phyloP scores from a whole-genome alignment of 2,329 filamentous ascomycete genomes.

The Ophiostoma sp. region DNA sequence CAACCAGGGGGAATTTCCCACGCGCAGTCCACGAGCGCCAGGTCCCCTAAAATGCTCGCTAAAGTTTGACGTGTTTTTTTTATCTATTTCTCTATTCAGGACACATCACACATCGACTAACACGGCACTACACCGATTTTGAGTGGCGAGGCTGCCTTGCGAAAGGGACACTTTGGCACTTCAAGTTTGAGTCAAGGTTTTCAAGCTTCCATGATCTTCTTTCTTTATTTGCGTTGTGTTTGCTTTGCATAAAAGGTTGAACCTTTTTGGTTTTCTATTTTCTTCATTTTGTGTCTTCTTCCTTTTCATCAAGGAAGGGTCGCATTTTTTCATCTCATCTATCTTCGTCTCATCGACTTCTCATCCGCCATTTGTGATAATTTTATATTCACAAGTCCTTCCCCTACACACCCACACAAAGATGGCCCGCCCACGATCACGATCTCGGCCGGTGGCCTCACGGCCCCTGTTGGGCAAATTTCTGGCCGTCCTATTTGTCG shows the following conservation, averaged over 20 bases:
- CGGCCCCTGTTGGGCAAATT: not conserved
- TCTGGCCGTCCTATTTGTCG: conserved; percentile 9
- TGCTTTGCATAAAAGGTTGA: not conserved
- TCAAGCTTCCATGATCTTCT: not conserved
- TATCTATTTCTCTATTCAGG: conserved; percentile 6
- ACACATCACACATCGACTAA: conserved; percentile 15
- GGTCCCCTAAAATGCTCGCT: not conserved
- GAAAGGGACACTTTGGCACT: conserved; percentile 19
- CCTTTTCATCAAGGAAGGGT: not conserved
- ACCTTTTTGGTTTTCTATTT: not conserved
- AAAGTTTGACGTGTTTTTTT: conserved; percentile 6
- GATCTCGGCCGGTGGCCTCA: not conserved
- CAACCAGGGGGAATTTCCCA: not conserved
- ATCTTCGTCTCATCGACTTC: not conserved
- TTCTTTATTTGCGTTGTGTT: not conserved
- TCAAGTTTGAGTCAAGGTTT: not conserved
- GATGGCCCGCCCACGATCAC: not conserved
- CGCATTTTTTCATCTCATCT: not conserved
- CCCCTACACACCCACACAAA: not conserved
- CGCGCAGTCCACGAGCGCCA: not conserved
- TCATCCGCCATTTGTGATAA: not conserved
- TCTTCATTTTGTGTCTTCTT: not conserved
- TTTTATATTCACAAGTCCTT: not conserved
- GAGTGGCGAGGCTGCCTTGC: conserved; percentile 26
- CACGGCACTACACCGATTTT: not conserved